Percentiles rank a stretch among this genome's conserved stretches.
Conservation (phyloP, 1,284 basidiomycete genomes). For the Boletus calvinii region DNA sequence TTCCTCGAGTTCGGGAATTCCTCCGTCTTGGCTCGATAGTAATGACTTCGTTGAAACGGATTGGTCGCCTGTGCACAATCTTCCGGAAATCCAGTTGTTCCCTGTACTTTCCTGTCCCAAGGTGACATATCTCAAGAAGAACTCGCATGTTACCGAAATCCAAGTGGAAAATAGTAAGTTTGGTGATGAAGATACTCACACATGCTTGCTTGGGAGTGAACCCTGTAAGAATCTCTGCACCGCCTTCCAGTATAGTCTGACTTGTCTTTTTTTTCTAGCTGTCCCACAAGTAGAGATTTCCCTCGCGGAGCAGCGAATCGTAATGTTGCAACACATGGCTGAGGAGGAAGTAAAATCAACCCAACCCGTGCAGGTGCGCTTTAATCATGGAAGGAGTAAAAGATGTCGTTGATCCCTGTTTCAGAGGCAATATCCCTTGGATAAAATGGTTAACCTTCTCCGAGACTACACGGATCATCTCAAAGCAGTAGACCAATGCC, state of each 20-base stretch:
- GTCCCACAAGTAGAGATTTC: constrained; percentile 70
- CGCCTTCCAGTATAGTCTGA: neutral
- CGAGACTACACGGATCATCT: constrained; percentile 63
- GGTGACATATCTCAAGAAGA: constrained; percentile 80
- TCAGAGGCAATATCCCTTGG: constrained; percentile 34
- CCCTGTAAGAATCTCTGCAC: constrained; percentile 50
- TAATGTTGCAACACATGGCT: constrained; percentile 42
- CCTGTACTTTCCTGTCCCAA: constrained; percentile 78
- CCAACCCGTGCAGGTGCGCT: constrained; percentile 20
- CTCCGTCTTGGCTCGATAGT: constrained; percentile 70
- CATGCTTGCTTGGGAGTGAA: constrained; percentile 79
- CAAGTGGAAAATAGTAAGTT: constrained; percentile 71
- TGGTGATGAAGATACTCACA: constrained; percentile 83
- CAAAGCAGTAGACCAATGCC: constrained; percentile 43
- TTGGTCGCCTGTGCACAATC: constrained; percentile 50
- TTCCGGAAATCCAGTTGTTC: constrained; percentile 69
- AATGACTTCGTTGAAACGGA: constrained; percentile 87
- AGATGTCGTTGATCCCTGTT: constrained; percentile 3
- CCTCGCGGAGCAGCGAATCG: constrained; percentile 59
- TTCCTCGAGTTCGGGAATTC: constrained; percentile 30
- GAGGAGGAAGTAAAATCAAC: constrained; percentile 19
- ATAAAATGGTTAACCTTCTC: constrained; percentile 59
- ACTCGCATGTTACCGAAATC: constrained; percentile 42
- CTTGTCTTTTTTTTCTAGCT: constrained; percentile 39
- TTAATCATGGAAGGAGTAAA: neutral